Conservation (phyloP, 2,329 filamentous ascomycete species). For the Aspergillus ruber region DNA sequence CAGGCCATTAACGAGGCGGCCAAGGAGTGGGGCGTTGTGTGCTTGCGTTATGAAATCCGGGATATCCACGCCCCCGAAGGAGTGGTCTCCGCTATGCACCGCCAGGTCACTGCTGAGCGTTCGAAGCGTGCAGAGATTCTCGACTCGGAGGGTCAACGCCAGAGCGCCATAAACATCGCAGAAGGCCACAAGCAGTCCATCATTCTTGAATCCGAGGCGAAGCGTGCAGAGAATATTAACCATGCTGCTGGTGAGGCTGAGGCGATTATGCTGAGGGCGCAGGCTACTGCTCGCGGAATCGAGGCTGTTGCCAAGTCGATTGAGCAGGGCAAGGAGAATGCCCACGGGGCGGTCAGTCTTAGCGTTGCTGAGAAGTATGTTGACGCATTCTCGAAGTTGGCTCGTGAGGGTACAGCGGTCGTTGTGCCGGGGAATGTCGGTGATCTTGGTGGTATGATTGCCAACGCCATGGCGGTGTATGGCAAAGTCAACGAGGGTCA, state of each 20-base stretch:
- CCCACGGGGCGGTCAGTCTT: slow-evolving; percentile 77
- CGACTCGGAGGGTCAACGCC: slow-evolving; percentile 92
- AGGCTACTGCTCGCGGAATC: slow-evolving; percentile 81
- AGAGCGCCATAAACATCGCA: slow-evolving; percentile 97
- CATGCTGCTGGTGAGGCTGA: slow-evolving; percentile 93
- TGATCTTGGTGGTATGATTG: slow-evolving; percentile 94
- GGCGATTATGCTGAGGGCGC: slow-evolving; percentile 79
- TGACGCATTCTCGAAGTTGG: slow-evolving; percentile 84
- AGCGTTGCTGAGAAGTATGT: slow-evolving; percentile 97
- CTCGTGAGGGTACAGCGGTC: slow-evolving; percentile 90
- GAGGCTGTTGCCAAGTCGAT: slow-evolving; percentile 77
- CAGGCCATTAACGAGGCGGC: slow-evolving; percentile 97
- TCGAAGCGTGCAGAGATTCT: slow-evolving; percentile 97
- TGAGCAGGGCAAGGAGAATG: slow-evolving; percentile 62
- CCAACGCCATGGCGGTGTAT: slow-evolving; percentile 89
- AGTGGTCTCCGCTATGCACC: slow-evolving; percentile 96
- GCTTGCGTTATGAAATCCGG: slow-evolving; percentile 93
- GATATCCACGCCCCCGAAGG: slow-evolving; percentile 94
- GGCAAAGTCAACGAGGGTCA: slow-evolving; percentile 84
- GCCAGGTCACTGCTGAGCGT: slow-evolving; percentile 93
- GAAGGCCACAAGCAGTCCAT: slow-evolving; percentile 96
- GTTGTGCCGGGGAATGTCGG: slow-evolving; percentile 96
- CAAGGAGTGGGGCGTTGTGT: slow-evolving; percentile 93
- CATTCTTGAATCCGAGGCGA: slow-evolving; percentile 94
- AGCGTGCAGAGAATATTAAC: slow-evolving; percentile 96